These are phyloP conservation scores for Hymenochaete sp. DNA, from an alignment of 1,284 basidiomycete species.

Conservation along the genomic window DNA sequence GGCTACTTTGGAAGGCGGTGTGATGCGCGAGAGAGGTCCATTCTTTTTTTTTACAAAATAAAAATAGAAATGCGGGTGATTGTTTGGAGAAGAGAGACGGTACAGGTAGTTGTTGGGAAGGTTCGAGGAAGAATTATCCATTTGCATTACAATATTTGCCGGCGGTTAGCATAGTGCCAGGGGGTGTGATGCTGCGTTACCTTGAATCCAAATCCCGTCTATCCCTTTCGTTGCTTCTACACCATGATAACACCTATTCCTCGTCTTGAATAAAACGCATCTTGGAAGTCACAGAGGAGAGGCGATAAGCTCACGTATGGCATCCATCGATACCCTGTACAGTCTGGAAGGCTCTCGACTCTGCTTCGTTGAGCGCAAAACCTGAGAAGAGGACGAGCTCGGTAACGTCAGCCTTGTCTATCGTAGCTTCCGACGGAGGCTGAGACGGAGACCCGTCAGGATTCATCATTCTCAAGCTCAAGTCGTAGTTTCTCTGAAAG, in stretches of 20 bases:
- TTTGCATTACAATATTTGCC: background rate
- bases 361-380: slow-evolving; percentile 10
- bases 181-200: background rate
- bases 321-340: slow-evolving; percentile 14
- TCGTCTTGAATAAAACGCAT: background rate
- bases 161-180: slow-evolving; percentile 1
- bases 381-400: slow-evolving; percentile 8
- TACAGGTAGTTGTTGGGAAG: no score
- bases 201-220: slow-evolving; percentile 7
- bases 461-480: no score
- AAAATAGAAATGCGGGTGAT: background rate
- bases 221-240: background rate
- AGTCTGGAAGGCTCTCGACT: slow-evolving; percentile 3
- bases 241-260: slow-evolving; percentile 9
- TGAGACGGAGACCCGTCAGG: no score
- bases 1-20: slow-evolving; percentile 13
- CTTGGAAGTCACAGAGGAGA: background rate
- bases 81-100: no score
- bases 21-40: slow-evolving; percentile 15
- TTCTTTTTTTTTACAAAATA: slow-evolving; percentile 7
- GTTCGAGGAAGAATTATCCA: no score
- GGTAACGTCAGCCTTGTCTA: no score
- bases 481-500: no score
- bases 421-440: no score
- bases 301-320: slow-evolving; percentile 8